Evolutionary conservation across 495 filamentous ascomycete species (phyloP), one percentile per base, ranked within the genome.

Genomic region (Neurospora sp.): DNA sequence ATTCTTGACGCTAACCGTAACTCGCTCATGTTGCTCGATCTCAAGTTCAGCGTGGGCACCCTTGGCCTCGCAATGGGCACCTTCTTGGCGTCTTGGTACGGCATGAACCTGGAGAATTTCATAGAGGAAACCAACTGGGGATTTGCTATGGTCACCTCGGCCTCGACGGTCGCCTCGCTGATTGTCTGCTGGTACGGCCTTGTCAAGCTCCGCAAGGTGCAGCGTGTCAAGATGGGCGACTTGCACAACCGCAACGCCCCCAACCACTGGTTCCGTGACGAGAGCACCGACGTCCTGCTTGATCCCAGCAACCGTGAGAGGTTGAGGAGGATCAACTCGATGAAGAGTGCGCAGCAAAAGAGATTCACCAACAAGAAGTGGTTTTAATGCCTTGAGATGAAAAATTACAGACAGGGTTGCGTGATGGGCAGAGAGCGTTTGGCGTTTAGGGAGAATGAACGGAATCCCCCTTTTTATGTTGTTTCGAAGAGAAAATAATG

Each of bases 61-160:
- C 87, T 99, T 10, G 94, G 94, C 3, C 88, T 99, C 39, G 94
- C 92, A 71, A 91, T 93, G 75, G 96, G 96, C 39, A 97, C 96
- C 69, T 94, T 98, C 78, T 88, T 97, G 78, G 96, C 96, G 38
- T 94, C 93, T n/a, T 89, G 98, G 14, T 98, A 98, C 85, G 96
- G 96, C 76, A 98, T 98, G 94, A 99, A 99, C 82, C 85, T 99
- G 74, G 96, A 97, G 79, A 98, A 98, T 81, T 99, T 98, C 81
- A 91, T 98, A 74, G 96, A 99, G 84, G 96, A 98, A 81, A 93
- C 92, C n/a, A 89, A 93, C 80, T 85, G 94, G 77, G 96, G 94
- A 10, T 98, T 99, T 80, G 84, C 86, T 38, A 89, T 87, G 59
- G 90, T 98, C 74, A 92, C 90, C 4, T 84, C 81, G 16, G 85